These are phyloP conservation scores for Sugiyamaella lignohabitans DNA, from an alignment of 805 yeast genomes.

Conservation along the genomic window DNA sequence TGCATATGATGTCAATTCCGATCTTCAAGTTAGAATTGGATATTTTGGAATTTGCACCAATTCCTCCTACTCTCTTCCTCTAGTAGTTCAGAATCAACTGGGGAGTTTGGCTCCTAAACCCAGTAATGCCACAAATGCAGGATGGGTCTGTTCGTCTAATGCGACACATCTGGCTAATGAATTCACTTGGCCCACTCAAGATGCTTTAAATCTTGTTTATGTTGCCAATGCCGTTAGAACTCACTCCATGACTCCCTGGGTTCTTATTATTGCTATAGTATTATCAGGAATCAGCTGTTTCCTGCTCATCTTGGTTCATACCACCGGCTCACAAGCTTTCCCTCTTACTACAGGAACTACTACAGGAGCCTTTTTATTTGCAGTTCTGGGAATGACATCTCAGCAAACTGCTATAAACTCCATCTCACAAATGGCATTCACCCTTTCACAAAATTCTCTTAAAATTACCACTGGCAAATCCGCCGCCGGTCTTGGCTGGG, in stretches of 20 bases:
- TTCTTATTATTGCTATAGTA: constrained; percentile 15
- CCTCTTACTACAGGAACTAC: constrained; percentile 11
- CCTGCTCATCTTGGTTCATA: constrained; percentile 8
- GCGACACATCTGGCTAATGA: constrained; percentile 7
- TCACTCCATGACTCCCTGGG: constrained; percentile 15
- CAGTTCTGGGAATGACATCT: constrained; percentile 21
- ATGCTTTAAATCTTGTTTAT: constrained; percentile 20
- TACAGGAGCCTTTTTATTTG: constrained; percentile 12
- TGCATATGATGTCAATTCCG: constrained; percentile 8
- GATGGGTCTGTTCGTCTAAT: constrained; percentile 19
- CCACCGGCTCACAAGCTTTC: constrained; percentile 11
- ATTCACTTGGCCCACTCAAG: constrained; percentile 12
- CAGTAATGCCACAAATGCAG: constrained; percentile 2
- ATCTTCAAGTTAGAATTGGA: constrained; percentile 16
- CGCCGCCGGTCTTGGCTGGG: constrained; percentile 22
- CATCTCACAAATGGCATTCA: constrained; percentile 1
- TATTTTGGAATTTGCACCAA: constrained; percentile 22
- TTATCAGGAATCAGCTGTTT: constrained; percentile 14
- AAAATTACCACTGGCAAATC: constrained; percentile 13
- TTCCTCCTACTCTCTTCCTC: constrained; percentile 1
- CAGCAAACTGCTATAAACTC: constrained; percentile 18
- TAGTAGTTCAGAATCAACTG: constrained; percentile 3
- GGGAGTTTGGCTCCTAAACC: constrained; percentile 6
- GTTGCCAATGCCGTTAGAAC: constrained; percentile 12
- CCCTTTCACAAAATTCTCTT: constrained; percentile 12